These are phyloP conservation scores for Glycine soja DNA, from an alignment of 306 rosid genomes.

Conservation along the genomic window DNA sequence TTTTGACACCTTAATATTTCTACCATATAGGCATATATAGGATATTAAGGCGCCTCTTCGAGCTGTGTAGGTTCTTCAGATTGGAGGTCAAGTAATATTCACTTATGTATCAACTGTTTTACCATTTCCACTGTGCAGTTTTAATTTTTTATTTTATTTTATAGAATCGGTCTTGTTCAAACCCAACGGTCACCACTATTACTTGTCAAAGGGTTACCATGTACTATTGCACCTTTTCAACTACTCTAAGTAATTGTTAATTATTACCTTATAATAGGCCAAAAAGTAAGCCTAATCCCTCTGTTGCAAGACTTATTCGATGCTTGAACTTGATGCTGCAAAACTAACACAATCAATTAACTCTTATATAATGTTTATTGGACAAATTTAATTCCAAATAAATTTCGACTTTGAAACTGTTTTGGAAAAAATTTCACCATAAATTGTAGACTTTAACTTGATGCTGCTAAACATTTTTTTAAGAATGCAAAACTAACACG, in stretches of 20 bases:
- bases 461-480: too few species aligned
- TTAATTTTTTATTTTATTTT: neutral
- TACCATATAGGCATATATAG: conserved; percentile 17
- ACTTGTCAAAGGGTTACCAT: conserved; percentile 26
- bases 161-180: conserved; percentile 22
- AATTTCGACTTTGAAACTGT: too few species aligned
- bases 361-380: too few species aligned
- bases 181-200: conserved; percentile 19
- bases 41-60: conserved; percentile 45
- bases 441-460: too few species aligned
- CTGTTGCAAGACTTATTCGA: conserved; percentile 27
- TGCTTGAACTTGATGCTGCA: conserved; percentile 2
- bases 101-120: conserved; percentile 9
- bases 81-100: conserved; percentile 46
- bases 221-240: neutral
- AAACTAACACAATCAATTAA: too few species aligned
- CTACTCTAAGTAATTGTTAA: neutral
- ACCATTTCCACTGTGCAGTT: conserved; percentile 27
- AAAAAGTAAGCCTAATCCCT: conserved; percentile 24
- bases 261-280: conserved; percentile 11
- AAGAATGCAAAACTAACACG: too few species aligned
- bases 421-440: too few species aligned
- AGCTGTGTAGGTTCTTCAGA: conserved; percentile 19
- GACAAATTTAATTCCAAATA: too few species aligned
- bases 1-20: conserved; percentile 35